phyloP scores from a whole-genome alignment of 108 stramenopile genomes.

The Schizochytrium sp. region DNA sequence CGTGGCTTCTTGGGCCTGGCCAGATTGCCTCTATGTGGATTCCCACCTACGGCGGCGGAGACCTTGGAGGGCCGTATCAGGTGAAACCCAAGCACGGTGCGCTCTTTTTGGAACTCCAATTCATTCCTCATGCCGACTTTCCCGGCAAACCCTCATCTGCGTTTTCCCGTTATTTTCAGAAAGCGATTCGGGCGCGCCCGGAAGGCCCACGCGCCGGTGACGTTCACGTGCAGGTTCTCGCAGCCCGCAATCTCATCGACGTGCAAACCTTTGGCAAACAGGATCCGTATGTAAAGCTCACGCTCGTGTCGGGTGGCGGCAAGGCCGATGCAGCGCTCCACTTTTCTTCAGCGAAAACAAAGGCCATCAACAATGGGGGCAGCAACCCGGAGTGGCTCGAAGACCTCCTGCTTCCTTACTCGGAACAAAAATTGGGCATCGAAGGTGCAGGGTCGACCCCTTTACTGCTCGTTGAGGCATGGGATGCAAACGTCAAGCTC shows the following conservation, averaged over 20 bases:
- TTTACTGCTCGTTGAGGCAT: neutral
- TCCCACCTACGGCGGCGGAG: neutral
- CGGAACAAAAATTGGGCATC: neutral
- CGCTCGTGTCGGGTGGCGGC: conserved; percentile 22
- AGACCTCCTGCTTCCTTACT: neutral
- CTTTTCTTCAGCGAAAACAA: neutral
- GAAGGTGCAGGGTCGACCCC: neutral
- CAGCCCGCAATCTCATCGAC: conserved; percentile 23
- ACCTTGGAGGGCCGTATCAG: neutral
- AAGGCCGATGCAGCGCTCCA: neutral
- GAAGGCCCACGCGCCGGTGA: neutral
- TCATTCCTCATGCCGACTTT: neutral
- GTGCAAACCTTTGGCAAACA: conserved; percentile 29
- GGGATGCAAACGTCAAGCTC: neutral
- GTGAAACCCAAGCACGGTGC: neutral
- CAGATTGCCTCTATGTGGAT: neutral
- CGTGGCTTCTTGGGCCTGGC: neutral
- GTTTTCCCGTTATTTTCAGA: neutral
- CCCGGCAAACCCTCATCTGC: neutral
- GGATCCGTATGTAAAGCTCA: conserved; percentile 45
- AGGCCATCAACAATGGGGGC: neutral
- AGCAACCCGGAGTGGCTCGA: neutral
- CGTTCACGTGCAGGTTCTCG: neutral
- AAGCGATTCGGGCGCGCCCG: neutral
- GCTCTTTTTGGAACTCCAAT: neutral